Conservation (phyloP, 148 eudicot genomes). For the Rhododendron ovatum region DNA sequence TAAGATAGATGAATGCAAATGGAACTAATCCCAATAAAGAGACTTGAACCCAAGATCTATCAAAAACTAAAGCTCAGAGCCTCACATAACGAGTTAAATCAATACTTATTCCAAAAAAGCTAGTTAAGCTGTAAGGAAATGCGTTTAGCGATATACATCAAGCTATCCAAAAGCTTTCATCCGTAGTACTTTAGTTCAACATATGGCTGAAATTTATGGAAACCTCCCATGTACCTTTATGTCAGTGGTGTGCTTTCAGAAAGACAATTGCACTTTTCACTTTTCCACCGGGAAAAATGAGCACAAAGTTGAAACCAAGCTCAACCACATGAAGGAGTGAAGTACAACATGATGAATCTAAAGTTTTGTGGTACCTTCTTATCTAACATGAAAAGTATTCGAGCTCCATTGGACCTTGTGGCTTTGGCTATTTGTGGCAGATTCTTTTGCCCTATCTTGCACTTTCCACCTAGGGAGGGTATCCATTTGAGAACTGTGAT, state of each 20-base stretch:
- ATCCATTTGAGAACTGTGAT: not conserved
- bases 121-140: not conserved
- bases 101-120: not conserved
- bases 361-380: not conserved
- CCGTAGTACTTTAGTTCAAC: not conserved
- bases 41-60: not conserved
- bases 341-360: not conserved
- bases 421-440: not conserved
- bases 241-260: not conserved
- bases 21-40: not conserved
- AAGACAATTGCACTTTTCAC: not conserved
- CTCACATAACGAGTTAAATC: not conserved
- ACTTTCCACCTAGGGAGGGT: not conserved
- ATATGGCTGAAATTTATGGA: not conserved
- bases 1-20: not conserved
- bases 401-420: not conserved
- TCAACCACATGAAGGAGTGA: not conserved
- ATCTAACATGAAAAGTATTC: not conserved
- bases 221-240: not conserved
- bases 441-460: not conserved
- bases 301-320: not conserved
- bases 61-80: not conserved
- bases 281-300: not conserved
- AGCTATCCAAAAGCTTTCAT: not conserved
- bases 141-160: not conserved